Evolutionary conservation across 1,284 basidiomycete species (phyloP), one percentile per base, ranked within the genome.

Genomic region (Ceratobasidium theobromae): DNA sequence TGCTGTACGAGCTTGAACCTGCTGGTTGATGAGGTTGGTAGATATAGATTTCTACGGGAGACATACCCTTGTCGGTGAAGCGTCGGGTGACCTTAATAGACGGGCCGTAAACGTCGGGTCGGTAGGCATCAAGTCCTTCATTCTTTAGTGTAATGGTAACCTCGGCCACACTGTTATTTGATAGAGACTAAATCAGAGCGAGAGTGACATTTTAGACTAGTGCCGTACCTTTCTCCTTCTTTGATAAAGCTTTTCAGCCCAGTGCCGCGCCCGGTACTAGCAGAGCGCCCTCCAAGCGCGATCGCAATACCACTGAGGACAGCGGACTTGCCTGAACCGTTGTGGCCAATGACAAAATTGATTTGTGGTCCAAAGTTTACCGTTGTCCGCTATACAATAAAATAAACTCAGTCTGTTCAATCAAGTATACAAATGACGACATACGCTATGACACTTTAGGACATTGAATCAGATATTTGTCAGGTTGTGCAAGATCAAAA

Each of bases 321-420:
- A 1, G 97, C 95, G 74, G 93, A 96, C 79, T 99, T 99, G 12
- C 97, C 95, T 9, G 52, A 73, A 45, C 82, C 81, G 72, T 83
- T 84, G 81, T 75, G 78, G 82, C 97, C 97, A 66, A 98, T 96
- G 70, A 99, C 89, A 74, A 99, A 98, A 78, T 99, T 98, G 74
- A 98, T 90, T 75, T 94, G 92, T 2, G 89, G 87, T 0, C 89
- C 93, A 71, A 97, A 93, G 4, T 82, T 80, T 75, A 97, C 90
- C 0, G 82, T 85, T 52, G 95, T 82, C 75, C 84, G 87, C 73
- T 86, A 12, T 45, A 45, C 9, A 45, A 18, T 25, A 21, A 8
- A 4, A 3, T n/a, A 8, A 30, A n/a, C 9, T 45, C 11, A 43
- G 48, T 53, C n/a, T 18, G n/a, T 45, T 18, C 25, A 32, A 53